Percentiles rank a stretch among this genome's conserved stretches.
These are phyloP conservation scores for Fusarium coicis DNA, from an alignment of 2,329 filamentous ascomycete genomes.

Conservation along the genomic window DNA sequence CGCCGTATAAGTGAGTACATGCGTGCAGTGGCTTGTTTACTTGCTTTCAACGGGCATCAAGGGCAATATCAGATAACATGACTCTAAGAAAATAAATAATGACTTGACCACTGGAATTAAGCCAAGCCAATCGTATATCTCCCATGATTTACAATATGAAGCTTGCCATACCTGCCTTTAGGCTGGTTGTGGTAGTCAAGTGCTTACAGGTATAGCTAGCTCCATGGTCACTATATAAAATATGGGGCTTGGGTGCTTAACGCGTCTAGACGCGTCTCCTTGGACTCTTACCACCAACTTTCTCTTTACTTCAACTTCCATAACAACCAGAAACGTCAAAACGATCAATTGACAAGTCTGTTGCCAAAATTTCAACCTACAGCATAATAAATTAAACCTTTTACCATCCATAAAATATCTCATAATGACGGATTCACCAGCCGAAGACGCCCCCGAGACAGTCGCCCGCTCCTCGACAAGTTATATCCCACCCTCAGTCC, in stretches of 20 bases:
- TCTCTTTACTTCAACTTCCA: conserved; percentile 1
- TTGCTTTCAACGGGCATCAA: neutral
- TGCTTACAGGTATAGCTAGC: no score
- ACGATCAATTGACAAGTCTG: neutral
- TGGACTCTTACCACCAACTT: neutral
- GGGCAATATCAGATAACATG: neutral
- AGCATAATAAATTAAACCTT: neutral
- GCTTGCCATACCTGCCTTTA: neutral
- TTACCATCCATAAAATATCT: neutral
- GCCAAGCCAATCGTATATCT: neutral
- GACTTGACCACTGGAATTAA: no score
- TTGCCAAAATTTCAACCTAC: neutral
- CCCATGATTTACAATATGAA: neutral
- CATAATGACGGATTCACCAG: conserved; percentile 55
- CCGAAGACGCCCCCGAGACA: conserved; percentile 45
- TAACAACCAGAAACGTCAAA: neutral
- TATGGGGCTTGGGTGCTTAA: conserved; percentile 29
- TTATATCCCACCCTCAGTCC: conserved; percentile 78
- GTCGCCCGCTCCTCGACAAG: conserved; percentile 22
- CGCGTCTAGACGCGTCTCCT: conserved; percentile 37
- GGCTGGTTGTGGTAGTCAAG: neutral
- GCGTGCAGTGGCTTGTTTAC: neutral
- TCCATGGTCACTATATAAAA: neutral
- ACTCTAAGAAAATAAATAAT: neutral
- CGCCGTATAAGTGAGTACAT: neutral